Evolutionary conservation across 225 moss, liverwort and hornwort species (phyloP), one percentile per base, ranked within the genome.

Genomic region (Anthoceros angustus): DNA sequence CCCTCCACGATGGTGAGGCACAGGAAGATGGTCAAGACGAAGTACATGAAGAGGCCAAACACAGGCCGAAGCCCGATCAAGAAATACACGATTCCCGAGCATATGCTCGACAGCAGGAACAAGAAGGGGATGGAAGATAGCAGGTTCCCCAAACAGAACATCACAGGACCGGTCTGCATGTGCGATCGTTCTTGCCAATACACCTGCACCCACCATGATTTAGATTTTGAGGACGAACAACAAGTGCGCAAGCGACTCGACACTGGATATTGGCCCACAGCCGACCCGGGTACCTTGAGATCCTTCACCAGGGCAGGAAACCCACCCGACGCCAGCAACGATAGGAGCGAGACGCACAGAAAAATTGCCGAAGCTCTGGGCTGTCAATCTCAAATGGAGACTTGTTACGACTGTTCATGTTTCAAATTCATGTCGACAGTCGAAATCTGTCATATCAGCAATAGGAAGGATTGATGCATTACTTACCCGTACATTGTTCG

Each of bases 21-120:
- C 38, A 82, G 67, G 69, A 79, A 78, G 26, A 82, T 61, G 62
- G 74, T 78, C 64, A 82, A 73, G 15, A 79, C 74, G 60, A 65
- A 82, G 76, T 82, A 82, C 7, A 74, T 67, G 42, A 82, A 82
- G 41, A 71, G 76, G 69, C 73, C 61, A 62, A 82, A 79, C 60
- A 42, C 67, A 21, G 71, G 63, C 43, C 78, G 76, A 24, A 82
- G 76, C 25, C 79, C 82, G 72, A 82, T 63, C 62, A 82, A 67
- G 62, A 82, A 82, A 62, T 82, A 82, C 14, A 75, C 78, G 14
- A 70, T 76, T 63, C 76, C 61, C 12, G 79, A 69, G 67, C 76
- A 82, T 20, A 78, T 63, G 24, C 69, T 23, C 24, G 82, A 64
- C 42, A 74, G 76, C 11, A 82, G 55, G 24, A 66, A 43, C 43